These are phyloP conservation scores for Prunus kanzakura DNA, from an alignment of 306 rosid species.

Conservation along the genomic window DNA sequence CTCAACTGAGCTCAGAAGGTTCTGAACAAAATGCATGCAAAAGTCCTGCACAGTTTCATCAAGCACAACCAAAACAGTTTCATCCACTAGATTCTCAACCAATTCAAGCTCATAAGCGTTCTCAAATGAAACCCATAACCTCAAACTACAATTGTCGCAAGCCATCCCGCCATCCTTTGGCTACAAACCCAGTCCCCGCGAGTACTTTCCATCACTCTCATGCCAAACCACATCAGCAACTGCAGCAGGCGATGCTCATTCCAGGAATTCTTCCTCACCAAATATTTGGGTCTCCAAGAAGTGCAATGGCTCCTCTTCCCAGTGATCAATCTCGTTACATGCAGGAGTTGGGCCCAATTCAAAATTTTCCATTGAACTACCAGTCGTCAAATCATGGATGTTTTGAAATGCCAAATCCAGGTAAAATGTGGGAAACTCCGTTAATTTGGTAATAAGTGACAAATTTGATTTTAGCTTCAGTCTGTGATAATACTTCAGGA, in stretches of 20 bases:
- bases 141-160: conserved; percentile 19
- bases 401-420: conserved; percentile 13
- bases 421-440: conserved; percentile 13
- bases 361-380: conserved; percentile 17
- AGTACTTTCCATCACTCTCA: conserved; percentile 16
- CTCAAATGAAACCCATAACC: conserved; percentile 14
- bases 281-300: conserved; percentile 12
- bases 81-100: conserved; percentile 5
- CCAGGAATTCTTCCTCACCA: neutral
- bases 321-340: conserved; percentile 22
- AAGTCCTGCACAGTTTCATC: neutral
- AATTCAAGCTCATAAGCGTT: conserved; percentile 12
- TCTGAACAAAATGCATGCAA: neutral
- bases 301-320: conserved; percentile 16
- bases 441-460: neutral
- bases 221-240: conserved; percentile 9
- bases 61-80: neutral
- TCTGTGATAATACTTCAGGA: too few relatives aligned
- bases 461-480: neutral
- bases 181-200: conserved; percentile 7
- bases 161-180: conserved; percentile 2
- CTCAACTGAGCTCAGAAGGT: conserved; percentile 13
- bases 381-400: conserved; percentile 13
- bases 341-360: conserved; percentile 6
- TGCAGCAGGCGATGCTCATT: neutral